A percentile compares a stretch with the other conserved stretches of the same genome.
Evolutionary conservation across 345 rosid species (phyloP).

Genomic region (Linum lewisii): DNA sequence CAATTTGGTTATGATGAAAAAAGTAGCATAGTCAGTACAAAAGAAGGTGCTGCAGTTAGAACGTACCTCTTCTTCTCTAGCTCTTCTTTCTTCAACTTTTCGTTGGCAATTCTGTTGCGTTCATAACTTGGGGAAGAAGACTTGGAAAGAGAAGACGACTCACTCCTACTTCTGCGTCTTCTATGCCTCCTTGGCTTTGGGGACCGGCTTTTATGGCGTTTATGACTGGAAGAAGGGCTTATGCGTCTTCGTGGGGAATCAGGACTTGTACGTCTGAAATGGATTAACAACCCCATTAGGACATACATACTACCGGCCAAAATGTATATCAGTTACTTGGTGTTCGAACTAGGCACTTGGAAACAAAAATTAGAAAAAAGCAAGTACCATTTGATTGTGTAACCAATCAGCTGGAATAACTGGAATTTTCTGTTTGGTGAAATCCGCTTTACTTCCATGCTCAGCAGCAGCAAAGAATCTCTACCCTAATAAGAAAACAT

Average conservation of each 20-base stretch:
- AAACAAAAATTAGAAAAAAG: too few species aligned
- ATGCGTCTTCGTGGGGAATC: constrained; percentile 30
- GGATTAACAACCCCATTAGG: neutral
- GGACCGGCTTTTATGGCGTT: constrained; percentile 58
- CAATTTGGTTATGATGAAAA: too few species aligned
- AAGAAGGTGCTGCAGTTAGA: neutral
- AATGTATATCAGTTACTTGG: neutral
- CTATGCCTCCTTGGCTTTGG: constrained; percentile 44
- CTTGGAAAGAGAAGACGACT: constrained; percentile 39
- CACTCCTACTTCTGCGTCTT: constrained; percentile 30
- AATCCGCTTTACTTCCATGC: too few species aligned
- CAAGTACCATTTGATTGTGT: too few species aligned
- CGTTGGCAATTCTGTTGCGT: constrained; percentile 23
- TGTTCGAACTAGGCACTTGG: neutral
- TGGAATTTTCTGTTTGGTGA: neutral
- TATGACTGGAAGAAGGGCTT: constrained; percentile 35
- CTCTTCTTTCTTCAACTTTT: constrained; percentile 40
- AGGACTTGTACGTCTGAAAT: constrained; percentile 35
- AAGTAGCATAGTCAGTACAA: neutral
- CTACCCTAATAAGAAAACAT: neutral
- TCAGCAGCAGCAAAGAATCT: neutral
- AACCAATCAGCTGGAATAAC: neutral
- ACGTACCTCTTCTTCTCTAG: constrained; percentile 46
- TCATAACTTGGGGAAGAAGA: constrained; percentile 16
- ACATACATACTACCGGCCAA: neutral